Evolutionary conservation across 495 filamentous ascomycete species (phyloP), one percentile per base, ranked within the genome.

Genomic region (Penicillium chermesinum): DNA sequence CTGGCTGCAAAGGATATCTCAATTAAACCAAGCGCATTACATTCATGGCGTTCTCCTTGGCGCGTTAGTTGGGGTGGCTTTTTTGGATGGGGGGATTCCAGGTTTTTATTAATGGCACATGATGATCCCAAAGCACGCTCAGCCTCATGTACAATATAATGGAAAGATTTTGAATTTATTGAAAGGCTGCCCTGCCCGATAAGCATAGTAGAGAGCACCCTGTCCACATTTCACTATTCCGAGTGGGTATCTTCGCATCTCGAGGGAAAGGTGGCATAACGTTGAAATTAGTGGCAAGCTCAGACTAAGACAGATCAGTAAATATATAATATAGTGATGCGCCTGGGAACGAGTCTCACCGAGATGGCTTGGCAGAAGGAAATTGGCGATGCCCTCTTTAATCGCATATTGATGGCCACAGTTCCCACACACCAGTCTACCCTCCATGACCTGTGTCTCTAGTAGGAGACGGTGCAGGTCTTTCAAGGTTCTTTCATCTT

Each of bases 1-100:
- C 87, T 8, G 89, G 87, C 15, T 98, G 93, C 73, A 98, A 98
- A 76, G 93, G 93, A 44, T 98, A 97, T 73, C 86, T 98, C 70
- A 98, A 98, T 68, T 98, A 77, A 82, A 41, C 17, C 13, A 46
- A 32, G 38, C 17, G 17, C 34, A 12, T 30, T 33, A 22, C 38
- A 38, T 30, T 50, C 36, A 27, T 34, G 45, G 36, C 35, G 33
- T 16, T 45, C 33, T 41, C 18, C 39, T 50, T 34, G 13, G 38
- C 53, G 59, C 49, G 57, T 62, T 62, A 25, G 33, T 38, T 22
- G 41, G 53, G 32, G 47, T 46, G 50, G 57, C 53, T 49, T 62
- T 62, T 48, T 37, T 16, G 30, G 25, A 15, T 48, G 50, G 36
- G 42, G 36, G 42, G 51, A 48, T 53, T 61, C 44, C 38, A 30